A percentile compares a stretch with the other conserved stretches of the same genome.
Conservation (phyloP, 176 grass and related monocot genomes). For the Triticum timopheevii region DNA sequence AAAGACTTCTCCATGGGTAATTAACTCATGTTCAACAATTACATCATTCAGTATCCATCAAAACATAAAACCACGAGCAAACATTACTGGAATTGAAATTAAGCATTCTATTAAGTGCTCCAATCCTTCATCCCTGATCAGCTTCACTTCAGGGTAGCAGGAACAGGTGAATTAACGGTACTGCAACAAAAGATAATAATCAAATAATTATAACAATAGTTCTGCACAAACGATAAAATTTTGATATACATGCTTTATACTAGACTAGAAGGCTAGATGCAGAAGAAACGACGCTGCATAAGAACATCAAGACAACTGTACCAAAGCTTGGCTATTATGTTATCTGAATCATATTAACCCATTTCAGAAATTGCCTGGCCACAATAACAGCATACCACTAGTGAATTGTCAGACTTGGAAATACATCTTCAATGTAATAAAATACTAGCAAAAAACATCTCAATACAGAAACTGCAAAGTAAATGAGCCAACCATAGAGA, state of each 20-base stretch:
- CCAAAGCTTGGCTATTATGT: too few relatives aligned
- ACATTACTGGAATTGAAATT: constrained; percentile 37
- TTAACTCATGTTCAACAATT: constrained; percentile 25
- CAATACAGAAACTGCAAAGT: too few relatives aligned
- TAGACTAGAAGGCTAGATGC: background rate
- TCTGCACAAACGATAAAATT: background rate
- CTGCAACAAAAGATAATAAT: background rate
- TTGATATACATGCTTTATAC: background rate
- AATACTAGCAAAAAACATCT: too few relatives aligned
- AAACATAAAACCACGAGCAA: constrained; percentile 3
- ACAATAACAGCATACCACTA: background rate
- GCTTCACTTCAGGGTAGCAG: background rate
- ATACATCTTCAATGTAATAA: too few relatives aligned
- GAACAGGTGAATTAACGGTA: constrained; percentile 37
- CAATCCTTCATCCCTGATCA: background rate
- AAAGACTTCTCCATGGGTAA: background rate
- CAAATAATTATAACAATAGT: background rate
- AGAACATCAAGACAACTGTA: too few relatives aligned
- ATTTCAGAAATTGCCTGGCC: background rate
- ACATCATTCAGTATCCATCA: constrained; percentile 18
- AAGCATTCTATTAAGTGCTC: background rate
- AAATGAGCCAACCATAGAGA: too few relatives aligned
- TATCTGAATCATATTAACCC: too few relatives aligned
- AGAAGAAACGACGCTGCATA: background rate
- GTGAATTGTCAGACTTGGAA: too few relatives aligned